These are phyloP conservation scores for Malus hybrid DNA, from an alignment of 331 rosid genomes.

Conservation along the genomic window DNA sequence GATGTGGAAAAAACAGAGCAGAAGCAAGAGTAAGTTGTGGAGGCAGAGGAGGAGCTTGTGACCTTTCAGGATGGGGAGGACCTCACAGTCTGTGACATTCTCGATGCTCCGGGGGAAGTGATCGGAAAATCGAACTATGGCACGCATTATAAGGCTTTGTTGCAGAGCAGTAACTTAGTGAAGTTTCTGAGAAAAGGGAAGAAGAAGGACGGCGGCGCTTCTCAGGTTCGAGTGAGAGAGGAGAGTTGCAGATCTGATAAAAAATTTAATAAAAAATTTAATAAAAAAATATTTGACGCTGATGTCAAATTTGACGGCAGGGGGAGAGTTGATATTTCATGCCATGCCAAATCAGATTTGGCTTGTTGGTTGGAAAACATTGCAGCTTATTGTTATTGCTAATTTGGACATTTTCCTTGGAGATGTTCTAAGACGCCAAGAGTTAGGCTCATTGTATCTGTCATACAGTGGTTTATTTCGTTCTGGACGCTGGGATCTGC, in stretches of 20 bases:
- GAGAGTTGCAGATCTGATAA: too few species aligned
- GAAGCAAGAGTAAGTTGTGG: constrained; percentile 23
- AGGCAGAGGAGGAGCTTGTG: constrained; percentile 42
- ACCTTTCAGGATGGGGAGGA: constrained; percentile 69
- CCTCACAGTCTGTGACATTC: constrained; percentile 61
- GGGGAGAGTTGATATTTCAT: too few species aligned
- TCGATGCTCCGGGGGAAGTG: constrained; percentile 97
- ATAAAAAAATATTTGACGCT: too few species aligned
- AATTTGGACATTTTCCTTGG: too few species aligned
- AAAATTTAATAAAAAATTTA: too few species aligned
- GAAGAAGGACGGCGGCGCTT: too few species aligned
- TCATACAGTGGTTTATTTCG: constrained; percentile 87
- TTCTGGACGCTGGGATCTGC: constrained; percentile 91
- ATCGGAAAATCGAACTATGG: constrained; percentile 89
- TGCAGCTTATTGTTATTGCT: too few species aligned
- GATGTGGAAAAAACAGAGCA: constrained; percentile 54
- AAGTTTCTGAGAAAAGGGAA: constrained; percentile 43
- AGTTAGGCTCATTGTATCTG: constrained; percentile 90
- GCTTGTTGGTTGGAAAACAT: too few species aligned
- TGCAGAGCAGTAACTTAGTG: constrained; percentile 53
- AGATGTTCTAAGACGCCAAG: constrained; percentile 65
- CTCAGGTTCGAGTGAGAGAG: too few species aligned
- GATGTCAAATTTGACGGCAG: too few species aligned
- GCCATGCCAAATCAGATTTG: too few species aligned
- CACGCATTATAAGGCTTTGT: constrained; percentile 74